phyloP scores from a whole-genome alignment of 352 stramenopile genomes.

The Bremia lactucae region DNA sequence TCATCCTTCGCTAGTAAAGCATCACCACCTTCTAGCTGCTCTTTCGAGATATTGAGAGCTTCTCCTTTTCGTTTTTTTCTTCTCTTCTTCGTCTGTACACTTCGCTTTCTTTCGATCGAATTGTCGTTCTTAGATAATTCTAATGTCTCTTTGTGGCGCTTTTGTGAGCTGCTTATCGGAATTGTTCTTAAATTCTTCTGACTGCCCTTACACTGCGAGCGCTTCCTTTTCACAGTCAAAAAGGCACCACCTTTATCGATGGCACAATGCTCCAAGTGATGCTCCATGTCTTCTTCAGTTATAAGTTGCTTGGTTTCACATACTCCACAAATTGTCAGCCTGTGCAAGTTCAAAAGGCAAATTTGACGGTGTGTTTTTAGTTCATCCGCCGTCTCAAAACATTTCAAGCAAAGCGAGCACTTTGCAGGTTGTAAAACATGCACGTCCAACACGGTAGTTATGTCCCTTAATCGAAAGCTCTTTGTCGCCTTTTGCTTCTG shows the following conservation, averaged over 20 bases:
- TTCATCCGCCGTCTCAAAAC: constrained; percentile 20
- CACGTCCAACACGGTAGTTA: constrained; percentile 56
- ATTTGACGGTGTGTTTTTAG: constrained; percentile 41
- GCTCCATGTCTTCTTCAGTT: constrained; percentile 27
- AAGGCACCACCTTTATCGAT: constrained; percentile 10
- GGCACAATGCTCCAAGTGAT: constrained; percentile 31
- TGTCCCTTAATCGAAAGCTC: constrained; percentile 33
- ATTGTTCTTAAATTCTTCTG: too few relatives aligned
- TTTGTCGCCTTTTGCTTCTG: constrained; percentile 6
- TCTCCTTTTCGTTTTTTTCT: constrained; percentile 12
- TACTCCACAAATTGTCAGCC: constrained; percentile 28
- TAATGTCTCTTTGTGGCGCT: constrained; percentile 9
- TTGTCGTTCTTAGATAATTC: not conserved
- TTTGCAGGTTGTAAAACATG: constrained; percentile 31
- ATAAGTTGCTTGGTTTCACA: constrained; percentile 42
- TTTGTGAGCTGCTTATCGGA: too few relatives aligned
- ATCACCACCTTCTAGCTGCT: not conserved
- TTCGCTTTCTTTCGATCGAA: not conserved
- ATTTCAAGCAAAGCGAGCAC: constrained; percentile 43
- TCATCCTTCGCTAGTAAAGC: not conserved
- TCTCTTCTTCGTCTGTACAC: too few relatives aligned
- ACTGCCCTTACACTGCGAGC: too few relatives aligned
- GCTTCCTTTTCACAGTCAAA: constrained; percentile 9
- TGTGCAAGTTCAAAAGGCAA: constrained; percentile 27
- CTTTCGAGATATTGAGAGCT: constrained; percentile 3